A percentile compares a stretch with the other conserved stretches of the same genome.
Evolutionary conservation across 805 yeast species (phyloP).

Genomic region (Cyberlindnera mrakii): DNA sequence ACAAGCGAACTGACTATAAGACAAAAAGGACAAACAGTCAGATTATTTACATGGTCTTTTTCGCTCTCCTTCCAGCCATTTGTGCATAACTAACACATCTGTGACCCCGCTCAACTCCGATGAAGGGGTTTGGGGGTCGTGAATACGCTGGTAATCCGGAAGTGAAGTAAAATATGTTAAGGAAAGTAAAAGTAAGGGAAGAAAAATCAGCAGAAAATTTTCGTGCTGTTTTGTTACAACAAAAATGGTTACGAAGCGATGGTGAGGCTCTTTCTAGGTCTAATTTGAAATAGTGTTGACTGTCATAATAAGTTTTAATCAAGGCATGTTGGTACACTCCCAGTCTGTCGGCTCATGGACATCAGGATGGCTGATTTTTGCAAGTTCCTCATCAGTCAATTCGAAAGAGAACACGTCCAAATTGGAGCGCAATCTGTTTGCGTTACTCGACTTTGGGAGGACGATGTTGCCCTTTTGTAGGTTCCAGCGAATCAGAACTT

Average conservation of each 20-base stretch:
- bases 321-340: constrained; percentile 34
- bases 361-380: constrained; percentile 40
- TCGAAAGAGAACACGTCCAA: constrained; percentile 37
- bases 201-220: background rate
- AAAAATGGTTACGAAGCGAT: no score
- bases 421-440: constrained; percentile 34
- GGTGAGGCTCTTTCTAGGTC: no score
- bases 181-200: constrained; percentile 7
- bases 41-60: constrained; percentile 22
- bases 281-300: background rate
- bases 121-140: constrained; percentile 7
- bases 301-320: background rate
- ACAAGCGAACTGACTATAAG: constrained; percentile 25
- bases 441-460: constrained; percentile 40
- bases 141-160: constrained; percentile 27
- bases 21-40: constrained; percentile 11
- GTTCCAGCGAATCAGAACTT: constrained; percentile 54
- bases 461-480: constrained; percentile 51
- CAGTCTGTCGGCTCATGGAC: constrained; percentile 71
- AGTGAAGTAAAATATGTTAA: constrained; percentile 21
- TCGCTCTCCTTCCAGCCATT: constrained; percentile 27
- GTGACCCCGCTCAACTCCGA: constrained; percentile 8
- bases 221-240: no score
- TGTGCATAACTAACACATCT: constrained; percentile 20
- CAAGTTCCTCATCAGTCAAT: constrained; percentile 35